These are phyloP conservation scores for Novymonas esmeraldas DNA, from an alignment of 208 protist genomes.

Conservation along the genomic window DNA sequence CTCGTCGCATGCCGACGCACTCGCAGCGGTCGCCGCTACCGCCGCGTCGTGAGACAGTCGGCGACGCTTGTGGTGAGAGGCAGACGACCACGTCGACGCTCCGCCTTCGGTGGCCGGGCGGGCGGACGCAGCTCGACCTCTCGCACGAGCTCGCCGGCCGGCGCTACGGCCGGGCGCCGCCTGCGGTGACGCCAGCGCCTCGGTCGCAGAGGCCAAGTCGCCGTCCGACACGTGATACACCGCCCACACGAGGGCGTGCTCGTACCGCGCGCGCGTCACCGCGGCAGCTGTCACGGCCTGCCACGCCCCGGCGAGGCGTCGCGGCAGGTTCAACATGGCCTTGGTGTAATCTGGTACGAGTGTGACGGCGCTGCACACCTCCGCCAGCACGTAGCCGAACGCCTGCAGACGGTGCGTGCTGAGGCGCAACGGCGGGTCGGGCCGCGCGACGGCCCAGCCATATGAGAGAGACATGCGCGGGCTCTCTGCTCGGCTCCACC, in stretches of 20 bases:
- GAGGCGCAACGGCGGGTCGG: constrained; percentile 22
- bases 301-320: constrained; percentile 59
- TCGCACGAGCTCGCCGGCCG: no score
- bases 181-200: not conserved
- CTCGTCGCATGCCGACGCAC: no score
- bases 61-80: constrained; percentile 17
- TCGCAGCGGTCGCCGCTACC: constrained; percentile 1
- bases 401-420: constrained; percentile 56
- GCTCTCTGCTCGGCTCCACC: no score
- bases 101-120: no score
- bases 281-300: constrained; percentile 64
- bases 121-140: no score
- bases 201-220: not conserved
- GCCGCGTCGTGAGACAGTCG: constrained; percentile 1
- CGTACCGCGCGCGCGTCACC: constrained; percentile 29
- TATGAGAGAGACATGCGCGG: no score
- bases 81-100: no score
- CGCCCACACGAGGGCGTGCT: constrained; percentile 32
- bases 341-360: constrained; percentile 72
- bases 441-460: not conserved
- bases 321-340: constrained; percentile 49
- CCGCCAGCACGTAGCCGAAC: constrained; percentile 65
- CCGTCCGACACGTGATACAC: not conserved
- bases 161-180: no score
- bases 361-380: constrained; percentile 66